Base-by-base conservation (phyloP, 2,329 filamentous ascomycete species). In the Phaeosphaeria sp. region DNA sequence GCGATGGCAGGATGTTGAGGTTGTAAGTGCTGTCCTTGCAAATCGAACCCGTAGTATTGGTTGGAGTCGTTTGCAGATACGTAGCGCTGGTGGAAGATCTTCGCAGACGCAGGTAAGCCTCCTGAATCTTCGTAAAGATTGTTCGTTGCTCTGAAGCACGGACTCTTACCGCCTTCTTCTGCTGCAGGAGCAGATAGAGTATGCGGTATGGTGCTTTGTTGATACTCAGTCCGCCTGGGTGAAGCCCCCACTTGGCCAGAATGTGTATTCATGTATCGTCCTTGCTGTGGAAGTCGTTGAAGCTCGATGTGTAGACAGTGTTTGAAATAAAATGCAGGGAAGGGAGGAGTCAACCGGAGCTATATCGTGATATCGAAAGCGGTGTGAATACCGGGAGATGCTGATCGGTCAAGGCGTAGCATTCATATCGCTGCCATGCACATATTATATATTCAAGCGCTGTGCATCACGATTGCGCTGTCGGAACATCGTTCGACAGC, bases 21-120 rank as follows among this genome's bases (percentile, higher is more conserved):
- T 36, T 56, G 50, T 52, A 49, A 49, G 44, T 17, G 20, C 9
- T 15, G 57, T 56, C 55, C 48, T 44, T 63, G 48, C 40, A 40
- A 20, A 9, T 60, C 57, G 15, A 58, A 43, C n/a, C 48, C 43
- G 49, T 39, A 44, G 49, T 49, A 53, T 58, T 66, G 67, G 60
- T 49, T 50, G 21, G 51, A 48, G n/a, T 58, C 55, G 64, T 65
- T 67, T 71, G 65, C 50, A 43, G 52, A 47, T 13, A 24, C 51
- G 43, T 49, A 43, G 3, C 21, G 46, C 13, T 54, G 51, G 39
- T 46, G 27, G 25, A 48, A 47, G 6, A 51, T 30, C 6, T 50
- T 51, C 24, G 55, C 43, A 30, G 33, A 49, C 1, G 51, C 49
- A 49, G 63, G 53, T 49, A 59, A n/a, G 30, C 52, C 5, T 25